phyloP scores from a whole-genome alignment of 140 eudicot genomes.

The Stevia rebaudiana region DNA sequence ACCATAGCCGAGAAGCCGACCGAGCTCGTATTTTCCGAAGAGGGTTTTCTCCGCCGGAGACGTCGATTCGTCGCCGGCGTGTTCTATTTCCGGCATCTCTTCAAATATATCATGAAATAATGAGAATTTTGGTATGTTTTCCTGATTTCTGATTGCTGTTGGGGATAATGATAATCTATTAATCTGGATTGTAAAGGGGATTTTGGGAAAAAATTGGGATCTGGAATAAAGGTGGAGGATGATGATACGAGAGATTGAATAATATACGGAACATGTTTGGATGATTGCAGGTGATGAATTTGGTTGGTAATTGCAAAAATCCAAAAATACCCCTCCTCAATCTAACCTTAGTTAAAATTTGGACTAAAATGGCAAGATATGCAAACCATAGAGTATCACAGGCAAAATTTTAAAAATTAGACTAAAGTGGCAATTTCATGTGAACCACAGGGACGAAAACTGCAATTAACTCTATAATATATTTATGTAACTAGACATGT shows the following conservation, averaged over 20 bases:
- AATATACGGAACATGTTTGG: background rate
- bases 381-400: too few relatives aligned
- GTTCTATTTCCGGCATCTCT: conserved; percentile 35
- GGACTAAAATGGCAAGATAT: too few relatives aligned
- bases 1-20: conserved; percentile 75
- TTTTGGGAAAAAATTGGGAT: background rate
- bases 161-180: too few relatives aligned
- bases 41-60: conserved; percentile 26
- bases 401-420: too few relatives aligned
- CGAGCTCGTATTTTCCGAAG: conserved; percentile 69
- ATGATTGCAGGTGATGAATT: too few relatives aligned
- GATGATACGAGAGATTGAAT: background rate
- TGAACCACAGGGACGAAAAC: too few relatives aligned
- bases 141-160: background rate
- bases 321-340: too few relatives aligned
- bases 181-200: background rate
- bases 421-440: too few relatives aligned
- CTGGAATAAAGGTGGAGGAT: conserved; percentile 13
- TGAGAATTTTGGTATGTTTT: background rate
- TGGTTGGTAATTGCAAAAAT: too few relatives aligned
- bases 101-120: conserved; percentile 18
- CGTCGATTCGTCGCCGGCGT: conserved; percentile 36
- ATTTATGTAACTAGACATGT: too few relatives aligned
- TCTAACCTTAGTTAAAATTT: too few relatives aligned
- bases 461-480: too few relatives aligned